A percentile compares a stretch with the other conserved stretches of the same genome.
Evolutionary conservation across 768 basidiomycete genomes (phyloP).

Genomic region (Tulasnella calospora): DNA sequence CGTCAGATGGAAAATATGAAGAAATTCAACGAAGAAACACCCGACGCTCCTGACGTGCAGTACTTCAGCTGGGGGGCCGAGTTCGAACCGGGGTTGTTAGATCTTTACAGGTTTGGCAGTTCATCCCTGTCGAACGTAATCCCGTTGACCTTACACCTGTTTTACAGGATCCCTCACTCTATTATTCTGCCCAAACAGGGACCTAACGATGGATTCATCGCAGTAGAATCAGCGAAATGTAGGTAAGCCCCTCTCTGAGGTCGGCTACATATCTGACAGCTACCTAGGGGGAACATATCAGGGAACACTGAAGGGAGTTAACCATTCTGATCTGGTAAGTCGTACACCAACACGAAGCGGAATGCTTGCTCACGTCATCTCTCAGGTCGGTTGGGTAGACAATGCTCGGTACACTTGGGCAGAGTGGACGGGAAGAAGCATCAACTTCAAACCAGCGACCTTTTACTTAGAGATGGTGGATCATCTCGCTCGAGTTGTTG

Average conservation of each 20-base stretch:
- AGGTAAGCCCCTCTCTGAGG: background rate
- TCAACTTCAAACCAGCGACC: conserved; percentile 85
- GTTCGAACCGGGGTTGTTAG: conserved; percentile 83
- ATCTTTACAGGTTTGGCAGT: conserved; percentile 66
- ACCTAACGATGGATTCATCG: conserved; percentile 91
- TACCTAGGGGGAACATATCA: conserved; percentile 72
- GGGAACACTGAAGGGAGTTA: conserved; percentile 83
- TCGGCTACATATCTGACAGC: background rate
- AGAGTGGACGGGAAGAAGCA: conserved; percentile 79
- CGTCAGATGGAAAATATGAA: conserved; percentile 60
- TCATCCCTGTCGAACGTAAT: conserved; percentile 1
- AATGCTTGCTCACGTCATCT: background rate
- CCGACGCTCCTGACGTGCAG: conserved; percentile 68
- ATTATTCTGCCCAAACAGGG: conserved; percentile 84
- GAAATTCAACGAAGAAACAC: conserved; percentile 80
- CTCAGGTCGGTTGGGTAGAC: conserved; percentile 41
- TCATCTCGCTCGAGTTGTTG: conserved; percentile 70
- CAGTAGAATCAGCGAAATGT: conserved; percentile 79
- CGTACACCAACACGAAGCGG: background rate
- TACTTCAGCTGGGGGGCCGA: conserved; percentile 96
- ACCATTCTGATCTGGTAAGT: conserved; percentile 73
- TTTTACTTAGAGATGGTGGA: conserved; percentile 85
- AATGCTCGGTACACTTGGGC: conserved; percentile 83
- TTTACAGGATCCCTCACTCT: conserved; percentile 58
- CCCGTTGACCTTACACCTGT: background rate